Conservation (phyloP, 208 protist genomes). For the Trypanosoma congolense region DNA sequence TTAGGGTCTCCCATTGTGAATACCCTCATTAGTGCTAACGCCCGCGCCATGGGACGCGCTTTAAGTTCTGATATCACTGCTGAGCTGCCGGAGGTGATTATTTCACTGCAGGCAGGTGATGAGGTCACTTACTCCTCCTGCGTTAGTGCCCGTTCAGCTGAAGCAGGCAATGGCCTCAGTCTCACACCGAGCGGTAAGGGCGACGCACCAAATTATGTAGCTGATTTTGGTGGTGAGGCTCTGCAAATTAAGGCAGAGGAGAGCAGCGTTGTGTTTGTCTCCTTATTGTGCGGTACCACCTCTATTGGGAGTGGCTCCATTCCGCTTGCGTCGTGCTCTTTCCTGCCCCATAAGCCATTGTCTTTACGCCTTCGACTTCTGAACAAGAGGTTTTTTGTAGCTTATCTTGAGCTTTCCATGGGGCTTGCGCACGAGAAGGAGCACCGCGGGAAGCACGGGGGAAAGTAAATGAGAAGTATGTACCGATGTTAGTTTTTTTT, state of each 20-base stretch:
- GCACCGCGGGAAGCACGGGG: not conserved
- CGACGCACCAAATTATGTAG: not conserved
- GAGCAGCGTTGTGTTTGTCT: constrained; percentile 1
- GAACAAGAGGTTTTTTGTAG: not conserved
- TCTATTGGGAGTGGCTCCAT: constrained; percentile 2
- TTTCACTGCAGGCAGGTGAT: constrained; percentile 6
- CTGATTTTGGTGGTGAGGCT: constrained; percentile 9
- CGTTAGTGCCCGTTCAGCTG: not conserved
- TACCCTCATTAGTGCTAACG: too few species aligned
- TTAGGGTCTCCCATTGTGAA: not conserved
- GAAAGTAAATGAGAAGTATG: not conserved
- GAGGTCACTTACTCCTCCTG: not conserved
- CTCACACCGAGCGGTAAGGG: too few species aligned
- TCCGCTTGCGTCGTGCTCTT: constrained; percentile 5
- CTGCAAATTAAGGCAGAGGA: constrained; percentile 17
- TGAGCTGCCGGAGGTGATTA: constrained; percentile 6
- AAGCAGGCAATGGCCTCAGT: not conserved
- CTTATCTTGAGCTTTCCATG: constrained; percentile 14
- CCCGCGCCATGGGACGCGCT: not conserved
- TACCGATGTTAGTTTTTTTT: not conserved
- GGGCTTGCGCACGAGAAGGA: constrained; percentile 12
- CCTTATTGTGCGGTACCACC: constrained; percentile 1
- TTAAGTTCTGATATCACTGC: not conserved
- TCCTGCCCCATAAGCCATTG: not conserved
- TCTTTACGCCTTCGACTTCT: constrained; percentile 8